A percentile compares a stretch with the other conserved stretches of the same genome.
These are phyloP conservation scores for Candida silvicultrix DNA, from an alignment of 805 yeast genomes.

Conservation along the genomic window DNA sequence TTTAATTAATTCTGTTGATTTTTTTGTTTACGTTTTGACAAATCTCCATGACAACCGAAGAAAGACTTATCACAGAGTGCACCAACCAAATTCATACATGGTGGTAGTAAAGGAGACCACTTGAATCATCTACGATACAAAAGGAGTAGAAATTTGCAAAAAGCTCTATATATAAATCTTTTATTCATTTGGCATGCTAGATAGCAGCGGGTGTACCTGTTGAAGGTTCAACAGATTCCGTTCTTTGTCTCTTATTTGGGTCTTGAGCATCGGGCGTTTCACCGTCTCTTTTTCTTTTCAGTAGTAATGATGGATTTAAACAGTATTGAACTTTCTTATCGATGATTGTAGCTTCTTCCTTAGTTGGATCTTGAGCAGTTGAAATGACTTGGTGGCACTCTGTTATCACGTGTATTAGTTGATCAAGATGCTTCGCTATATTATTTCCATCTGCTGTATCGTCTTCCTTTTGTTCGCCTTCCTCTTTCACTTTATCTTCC, in stretches of 20 bases:
- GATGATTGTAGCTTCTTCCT: constrained; percentile 56
- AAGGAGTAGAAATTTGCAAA: too few species aligned
- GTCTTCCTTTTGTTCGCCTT: constrained; percentile 8
- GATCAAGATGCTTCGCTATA: constrained; percentile 25
- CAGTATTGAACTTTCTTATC: constrained; percentile 61
- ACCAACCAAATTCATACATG: not conserved
- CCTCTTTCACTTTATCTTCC: constrained; percentile 2
- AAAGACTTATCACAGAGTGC: not conserved
- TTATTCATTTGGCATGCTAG: not conserved
- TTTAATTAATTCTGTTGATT: not conserved
- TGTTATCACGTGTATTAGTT: constrained; percentile 37
- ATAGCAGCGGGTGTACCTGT: not conserved
- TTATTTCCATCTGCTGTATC: constrained; percentile 3
- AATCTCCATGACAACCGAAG: not conserved
- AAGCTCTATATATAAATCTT: too few species aligned
- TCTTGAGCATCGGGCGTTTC: constrained; percentile 18
- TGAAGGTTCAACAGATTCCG: constrained; percentile 7
- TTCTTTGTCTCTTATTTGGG: constrained; percentile 21
- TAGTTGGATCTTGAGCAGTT: constrained; percentile 37
- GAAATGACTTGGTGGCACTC: constrained; percentile 44
- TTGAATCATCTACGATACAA: too few species aligned
- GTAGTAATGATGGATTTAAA: constrained; percentile 47
- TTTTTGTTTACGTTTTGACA: constrained; percentile 1
- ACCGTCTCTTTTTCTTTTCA: constrained; percentile 38
- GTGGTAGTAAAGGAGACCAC: too few species aligned